Base-by-base conservation (phyloP, 176 grass and related monocot species). In the Juncus inflexus region DNA sequence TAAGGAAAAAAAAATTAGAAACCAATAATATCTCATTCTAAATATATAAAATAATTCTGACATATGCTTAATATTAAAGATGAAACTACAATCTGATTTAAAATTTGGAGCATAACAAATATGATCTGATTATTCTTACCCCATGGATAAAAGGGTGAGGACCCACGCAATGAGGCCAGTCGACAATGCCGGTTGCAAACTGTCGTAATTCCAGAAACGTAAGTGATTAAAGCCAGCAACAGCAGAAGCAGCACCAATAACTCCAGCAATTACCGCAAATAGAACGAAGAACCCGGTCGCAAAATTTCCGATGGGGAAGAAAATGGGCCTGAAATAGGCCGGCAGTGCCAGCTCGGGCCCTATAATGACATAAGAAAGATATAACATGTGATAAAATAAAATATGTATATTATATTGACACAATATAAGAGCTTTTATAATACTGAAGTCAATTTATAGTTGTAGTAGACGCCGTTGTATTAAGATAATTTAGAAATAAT, bases 241-340 rank as follows among this genome's bases (percentile, higher is more conserved):
- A 36, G 58, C 58, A 3, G 87, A 91, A 3, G 92, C 87, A 4
- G 70, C 65, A 1, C 92, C 92, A 3, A 89, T 63, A 50, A 62
- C 82, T 47, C 85, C 82, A 2, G 92, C 84, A 59, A 97, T 13
- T 50, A 91, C 74, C 16, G 87, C 70, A 51, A 97, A 91, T 41
- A 97, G 5, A 28, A 89, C 92, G 64, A 97, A 97, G 79, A 97
- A 97, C 3, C 92, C 92, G 4, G 87, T 91, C 37, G 87, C 87
- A 2, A 81, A 89, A 71, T 97, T 97, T 1, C 87, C 92, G n/a
- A 97, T 97, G 3, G 87, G 87, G 51, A 89, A 89, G 80, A 89
- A 97, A 0, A 97, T 71, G 0, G 92, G 87, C 52, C 81, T 79
- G 77, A 91, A 97, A 51, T 97, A 84, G 11, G 92, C 87, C 7